These are phyloP conservation scores for Erodium texanum DNA, from an alignment of 441 rosid species.

Conservation along the genomic window DNA sequence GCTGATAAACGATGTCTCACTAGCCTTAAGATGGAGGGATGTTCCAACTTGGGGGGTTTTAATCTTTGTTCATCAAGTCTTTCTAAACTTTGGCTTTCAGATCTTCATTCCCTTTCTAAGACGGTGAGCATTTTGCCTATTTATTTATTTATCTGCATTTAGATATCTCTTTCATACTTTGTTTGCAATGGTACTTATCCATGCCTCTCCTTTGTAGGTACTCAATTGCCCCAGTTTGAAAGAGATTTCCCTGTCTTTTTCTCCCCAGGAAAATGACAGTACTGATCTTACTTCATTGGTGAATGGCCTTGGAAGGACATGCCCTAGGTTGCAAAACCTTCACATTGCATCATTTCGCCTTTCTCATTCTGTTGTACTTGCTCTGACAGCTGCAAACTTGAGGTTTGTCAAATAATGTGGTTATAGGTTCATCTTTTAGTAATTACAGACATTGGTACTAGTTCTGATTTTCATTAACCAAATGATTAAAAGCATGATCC, in stretches of 20 bases:
- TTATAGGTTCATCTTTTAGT: not conserved
- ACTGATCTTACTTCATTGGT: conserved; percentile 61
- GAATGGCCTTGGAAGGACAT: conserved; percentile 66
- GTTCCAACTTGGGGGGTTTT: conserved; percentile 74
- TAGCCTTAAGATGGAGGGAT: conserved; percentile 89
- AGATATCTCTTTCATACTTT: not conserved
- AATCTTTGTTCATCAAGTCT: conserved; percentile 70
- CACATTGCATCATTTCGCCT: conserved; percentile 77
- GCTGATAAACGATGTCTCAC: conserved; percentile 73
- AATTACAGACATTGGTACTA: not conserved
- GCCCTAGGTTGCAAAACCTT: conserved; percentile 60
- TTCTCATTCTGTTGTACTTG: conserved; percentile 68
- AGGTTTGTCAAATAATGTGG: conserved; percentile 43
- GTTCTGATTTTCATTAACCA: not conserved
- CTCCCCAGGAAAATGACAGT: conserved; percentile 59
- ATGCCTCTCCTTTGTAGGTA: conserved; percentile 29
- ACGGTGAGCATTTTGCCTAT: conserved; percentile 37
- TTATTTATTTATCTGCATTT: not conserved
- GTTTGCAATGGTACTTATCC: not conserved
- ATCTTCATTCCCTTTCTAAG: conserved; percentile 64
- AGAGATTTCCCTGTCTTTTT: conserved; percentile 77
- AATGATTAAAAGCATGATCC: not conserved
- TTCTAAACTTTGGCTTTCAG: conserved; percentile 78
- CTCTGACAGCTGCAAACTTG: conserved; percentile 67
- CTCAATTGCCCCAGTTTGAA: conserved; percentile 71